Evolutionary conservation across 805 yeast genomes (phyloP).

Genomic region (Yueomyces sp.): DNA sequence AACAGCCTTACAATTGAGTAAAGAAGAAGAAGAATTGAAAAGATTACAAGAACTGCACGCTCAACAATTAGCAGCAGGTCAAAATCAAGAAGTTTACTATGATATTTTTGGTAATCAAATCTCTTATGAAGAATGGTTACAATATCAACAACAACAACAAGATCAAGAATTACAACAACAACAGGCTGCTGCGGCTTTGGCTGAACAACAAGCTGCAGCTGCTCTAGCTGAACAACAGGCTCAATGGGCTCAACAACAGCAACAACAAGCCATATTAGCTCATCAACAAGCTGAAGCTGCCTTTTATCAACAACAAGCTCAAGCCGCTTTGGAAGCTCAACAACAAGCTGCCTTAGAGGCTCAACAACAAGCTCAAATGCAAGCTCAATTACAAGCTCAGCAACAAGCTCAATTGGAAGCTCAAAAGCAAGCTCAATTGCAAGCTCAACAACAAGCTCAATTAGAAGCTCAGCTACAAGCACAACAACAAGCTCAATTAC

Average conservation of each 20-base stretch:
- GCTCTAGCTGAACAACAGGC: slow-evolving; percentile 8
- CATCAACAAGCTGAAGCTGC: slow-evolving; percentile 16
- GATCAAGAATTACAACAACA: slow-evolving; percentile 20
- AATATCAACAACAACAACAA: slow-evolving; percentile 22
- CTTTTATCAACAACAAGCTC: slow-evolving; percentile 11
- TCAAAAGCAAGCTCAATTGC: slow-evolving; percentile 12
- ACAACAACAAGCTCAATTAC: slow-evolving; percentile 12
- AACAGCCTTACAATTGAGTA: slow-evolving; percentile 19
- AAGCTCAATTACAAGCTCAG: slow-evolving; percentile 19
- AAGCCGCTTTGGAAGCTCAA: slow-evolving; percentile 7
- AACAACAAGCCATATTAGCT: slow-evolving; percentile 16
- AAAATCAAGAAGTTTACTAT: slow-evolving; percentile 20
- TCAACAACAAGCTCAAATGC: slow-evolving; percentile 10
- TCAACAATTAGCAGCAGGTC: slow-evolving; percentile 14
- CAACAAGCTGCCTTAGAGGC: slow-evolving; percentile 12
- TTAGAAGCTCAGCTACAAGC: slow-evolving; percentile 24
- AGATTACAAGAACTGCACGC: slow-evolving; percentile 19
- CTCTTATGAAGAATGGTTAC: slow-evolving; percentile 24
- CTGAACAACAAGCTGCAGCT: slow-evolving; percentile 3
- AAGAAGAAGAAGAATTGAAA: slow-evolving; percentile 22
- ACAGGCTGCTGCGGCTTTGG: slow-evolving; percentile 1
- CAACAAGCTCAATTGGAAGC: slow-evolving; percentile 8
- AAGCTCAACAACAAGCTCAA: slow-evolving; percentile 9
- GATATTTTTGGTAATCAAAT: slow-evolving; percentile 26
- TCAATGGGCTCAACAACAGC: slow-evolving; percentile 18